These are phyloP conservation scores for Phytophthora nicotianae DNA, from an alignment of 352 stramenopile genomes.

Conservation along the genomic window DNA sequence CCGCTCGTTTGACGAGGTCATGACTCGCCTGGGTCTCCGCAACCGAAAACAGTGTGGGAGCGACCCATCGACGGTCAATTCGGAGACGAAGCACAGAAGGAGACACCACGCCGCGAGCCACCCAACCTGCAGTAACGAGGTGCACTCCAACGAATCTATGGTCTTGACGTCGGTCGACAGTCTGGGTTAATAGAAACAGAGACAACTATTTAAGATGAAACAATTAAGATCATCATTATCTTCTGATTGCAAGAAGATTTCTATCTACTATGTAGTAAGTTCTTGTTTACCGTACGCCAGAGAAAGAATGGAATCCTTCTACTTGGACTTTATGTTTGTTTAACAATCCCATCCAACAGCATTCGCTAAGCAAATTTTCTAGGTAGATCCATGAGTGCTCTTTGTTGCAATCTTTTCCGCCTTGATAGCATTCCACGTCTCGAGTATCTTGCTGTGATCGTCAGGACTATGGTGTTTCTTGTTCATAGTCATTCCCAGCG, in stretches of 20 bases:
- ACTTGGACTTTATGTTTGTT: too few relatives aligned
- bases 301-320: too few relatives aligned
- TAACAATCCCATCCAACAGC: too few relatives aligned
- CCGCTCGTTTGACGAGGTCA: conserved; percentile 77
- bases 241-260: not conserved
- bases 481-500: conserved; percentile 25
- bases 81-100: conserved; percentile 7
- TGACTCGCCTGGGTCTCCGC: conserved; percentile 44
- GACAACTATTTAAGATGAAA: conserved; percentile 2
- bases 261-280: not conserved
- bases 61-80: conserved; percentile 13
- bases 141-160: conserved; percentile 25
- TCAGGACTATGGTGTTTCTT: conserved; percentile 18
- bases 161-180: conserved; percentile 30
- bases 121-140: conserved; percentile 12
- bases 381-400: not conserved
- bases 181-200: conserved; percentile 26
- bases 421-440: conserved; percentile 27
- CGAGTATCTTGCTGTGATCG: conserved; percentile 23
- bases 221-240: not conserved
- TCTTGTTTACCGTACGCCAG: too few relatives aligned
- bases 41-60: conserved; percentile 14
- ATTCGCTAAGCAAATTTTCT: not conserved
- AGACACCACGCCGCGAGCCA: conserved; percentile 28
- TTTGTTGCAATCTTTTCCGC: conserved; percentile 17